Conservation (phyloP, 176 grass and related monocot genomes). For the Paspalum vaginatum region DNA sequence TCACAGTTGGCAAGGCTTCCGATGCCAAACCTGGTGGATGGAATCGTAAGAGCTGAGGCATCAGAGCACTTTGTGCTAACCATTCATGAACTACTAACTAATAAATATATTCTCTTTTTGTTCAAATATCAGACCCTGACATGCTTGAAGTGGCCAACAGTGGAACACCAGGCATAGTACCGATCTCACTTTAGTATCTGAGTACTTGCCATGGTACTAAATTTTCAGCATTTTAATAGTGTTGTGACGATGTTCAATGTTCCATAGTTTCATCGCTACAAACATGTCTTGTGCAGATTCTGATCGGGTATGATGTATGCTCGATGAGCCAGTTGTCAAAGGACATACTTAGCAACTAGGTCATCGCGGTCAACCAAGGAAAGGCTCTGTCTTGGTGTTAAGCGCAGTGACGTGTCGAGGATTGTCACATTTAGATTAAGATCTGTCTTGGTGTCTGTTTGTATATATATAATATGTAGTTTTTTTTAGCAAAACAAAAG, state of each 20-base stretch:
- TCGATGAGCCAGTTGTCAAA: constrained; percentile 78
- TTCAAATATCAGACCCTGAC: constrained; percentile 54
- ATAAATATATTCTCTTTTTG: background rate
- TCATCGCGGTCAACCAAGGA: constrained; percentile 95
- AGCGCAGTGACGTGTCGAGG: too few species aligned
- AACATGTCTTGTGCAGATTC: constrained; percentile 52
- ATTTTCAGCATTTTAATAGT: background rate
- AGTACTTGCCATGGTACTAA: constrained; percentile 67
- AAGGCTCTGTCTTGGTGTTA: too few species aligned
- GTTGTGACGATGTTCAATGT: background rate
- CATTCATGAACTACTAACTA: background rate
- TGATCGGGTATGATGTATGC: constrained; percentile 83
- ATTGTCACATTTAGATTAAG: too few species aligned
- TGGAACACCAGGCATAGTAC: too few species aligned
- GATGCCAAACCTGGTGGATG: constrained; percentile 85
- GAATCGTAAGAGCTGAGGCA: constrained; percentile 65
- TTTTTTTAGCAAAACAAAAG: too few species aligned
- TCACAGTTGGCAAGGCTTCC: constrained; percentile 71
- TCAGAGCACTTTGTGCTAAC: background rate
- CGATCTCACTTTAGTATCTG: background rate
- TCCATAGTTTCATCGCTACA: constrained; percentile 26
- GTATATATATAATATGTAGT: too few species aligned
- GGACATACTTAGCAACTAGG: constrained; percentile 79
- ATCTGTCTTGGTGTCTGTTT: too few species aligned
- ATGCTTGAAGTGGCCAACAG: too few species aligned